Evolutionary conservation across 805 yeast genomes (phyloP), one percentile per base, ranked within the genome.

Genomic region (Yamadazyma endophytica): DNA sequence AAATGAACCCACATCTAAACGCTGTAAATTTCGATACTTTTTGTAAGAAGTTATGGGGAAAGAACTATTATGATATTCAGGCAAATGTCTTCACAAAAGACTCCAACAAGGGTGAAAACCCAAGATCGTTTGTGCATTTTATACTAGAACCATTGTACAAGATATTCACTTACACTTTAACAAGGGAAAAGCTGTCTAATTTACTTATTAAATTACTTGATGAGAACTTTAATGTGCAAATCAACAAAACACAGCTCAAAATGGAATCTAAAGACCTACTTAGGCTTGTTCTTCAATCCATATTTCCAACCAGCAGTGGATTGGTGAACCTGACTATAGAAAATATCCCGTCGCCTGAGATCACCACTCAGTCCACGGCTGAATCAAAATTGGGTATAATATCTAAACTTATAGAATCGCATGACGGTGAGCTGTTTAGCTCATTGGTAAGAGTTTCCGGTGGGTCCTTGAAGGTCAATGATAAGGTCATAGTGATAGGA

Each of bases 101-200:
- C 28, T 59, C 56, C 32, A 33, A 26, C 28, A 50, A 37, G 17
- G 49, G 54, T 36, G 20, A 39, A 31, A 19, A 38, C 29, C 25
- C 59, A 44, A 24, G 75, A 32, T 52, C 86, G 1, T 83, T 90
- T 52, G 69, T 72, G 5, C 62, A 68, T 26, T 82, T 87, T 44
- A 68, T 92, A 6, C 57, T 88, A 6, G 77, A 75, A 16, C 98
- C 97, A 2, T 47, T 90, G 9, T 90, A 88, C 59, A 89, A 90
- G 50, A 50, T 89, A 6, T 58, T 79, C 21, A 67, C 86, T 0
- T 68, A 74, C 29, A 65, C 83, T 0, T 48, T 90, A 8, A 67
- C 86, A 0, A 64, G 70, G 21, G 71, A 72, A 12, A 56, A 73
- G 2, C 52, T 56, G 4, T 47, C 44, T 3, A 33, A 39, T 5